Evolutionary conservation across 805 yeast species (phyloP).

Genomic region (Wickerhamomyces sydowiorum): DNA sequence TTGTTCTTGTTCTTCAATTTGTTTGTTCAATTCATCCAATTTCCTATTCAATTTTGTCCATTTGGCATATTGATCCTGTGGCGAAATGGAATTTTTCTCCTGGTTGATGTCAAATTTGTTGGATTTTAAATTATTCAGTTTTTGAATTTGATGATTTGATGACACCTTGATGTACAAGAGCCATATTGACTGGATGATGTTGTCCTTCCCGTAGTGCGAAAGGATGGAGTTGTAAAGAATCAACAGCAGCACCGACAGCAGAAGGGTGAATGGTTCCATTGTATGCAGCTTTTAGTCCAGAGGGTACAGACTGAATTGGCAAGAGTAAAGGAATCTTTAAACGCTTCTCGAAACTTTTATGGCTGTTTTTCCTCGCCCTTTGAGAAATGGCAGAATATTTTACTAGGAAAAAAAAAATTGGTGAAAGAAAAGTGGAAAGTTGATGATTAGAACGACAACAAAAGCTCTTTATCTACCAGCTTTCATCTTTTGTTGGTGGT

Average conservation of each 20-base stretch:
- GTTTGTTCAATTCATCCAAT: conserved; percentile 48
- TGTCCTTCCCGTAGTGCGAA: neutral
- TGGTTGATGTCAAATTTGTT: conserved; percentile 43
- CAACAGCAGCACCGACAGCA: neutral
- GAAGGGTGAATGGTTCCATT: neutral
- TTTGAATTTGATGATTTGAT: conserved; percentile 27
- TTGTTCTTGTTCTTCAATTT: conserved; percentile 39
- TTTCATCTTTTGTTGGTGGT: neutral
- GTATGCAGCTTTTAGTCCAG: neutral
- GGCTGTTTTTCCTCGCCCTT: no score
- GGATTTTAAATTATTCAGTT: conserved; percentile 27
- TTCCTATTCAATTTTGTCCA: conserved; percentile 91
- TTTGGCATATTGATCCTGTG: conserved; percentile 91
- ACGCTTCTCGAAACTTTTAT: no score
- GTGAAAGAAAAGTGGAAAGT: no score
- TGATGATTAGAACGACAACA: no score
- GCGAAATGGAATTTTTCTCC: conserved; percentile 58
- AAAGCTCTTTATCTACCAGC: no score
- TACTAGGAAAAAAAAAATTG: no score
- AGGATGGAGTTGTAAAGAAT: neutral
- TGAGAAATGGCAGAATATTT: no score
- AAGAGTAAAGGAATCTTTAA: no score
- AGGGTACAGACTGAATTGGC: no score
- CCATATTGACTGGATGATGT: conserved; percentile 34
- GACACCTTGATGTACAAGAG: conserved; percentile 26